Evolutionary conservation across 805 yeast genomes (phyloP).

Genomic region (Jamesozyma spencerorum): DNA sequence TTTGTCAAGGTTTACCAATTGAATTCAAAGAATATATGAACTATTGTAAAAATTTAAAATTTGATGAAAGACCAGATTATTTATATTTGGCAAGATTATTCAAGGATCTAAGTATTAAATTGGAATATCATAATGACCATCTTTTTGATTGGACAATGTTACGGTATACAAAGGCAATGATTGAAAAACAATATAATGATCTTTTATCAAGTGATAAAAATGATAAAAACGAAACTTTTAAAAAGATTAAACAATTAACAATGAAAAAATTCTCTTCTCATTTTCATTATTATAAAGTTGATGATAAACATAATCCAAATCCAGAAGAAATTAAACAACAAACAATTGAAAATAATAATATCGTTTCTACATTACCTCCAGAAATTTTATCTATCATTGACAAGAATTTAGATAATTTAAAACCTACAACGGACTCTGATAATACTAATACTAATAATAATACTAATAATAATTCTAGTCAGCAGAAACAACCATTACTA

Average conservation of each 20-base stretch:
- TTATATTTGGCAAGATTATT: conserved; percentile 79
- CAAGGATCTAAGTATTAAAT: conserved; percentile 82
- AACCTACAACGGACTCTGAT: conserved; percentile 13
- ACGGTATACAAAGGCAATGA: conserved; percentile 31
- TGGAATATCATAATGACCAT: conserved; percentile 88
- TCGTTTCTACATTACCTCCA: conserved; percentile 21
- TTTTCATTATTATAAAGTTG: conserved; percentile 28
- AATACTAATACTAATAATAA: no score
- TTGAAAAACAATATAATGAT: conserved; percentile 21
- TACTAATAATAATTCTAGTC: conserved; percentile 3
- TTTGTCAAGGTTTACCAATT: conserved; percentile 85
- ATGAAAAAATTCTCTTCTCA: conserved; percentile 29
- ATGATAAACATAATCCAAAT: conserved; percentile 25
- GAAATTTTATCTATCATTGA: conserved; percentile 24
- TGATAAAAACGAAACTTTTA: conserved; percentile 22
- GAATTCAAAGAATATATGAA: conserved; percentile 86
- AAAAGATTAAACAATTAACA: conserved; percentile 26
- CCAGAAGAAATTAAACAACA: conserved; percentile 29
- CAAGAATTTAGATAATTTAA: conserved; percentile 24
- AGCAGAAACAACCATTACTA: conserved; percentile 5
- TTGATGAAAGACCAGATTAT: conserved; percentile 96
- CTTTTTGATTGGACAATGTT: conserved; percentile 92
- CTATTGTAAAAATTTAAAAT: conserved; percentile 83
- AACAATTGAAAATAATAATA: conserved; percentile 20
- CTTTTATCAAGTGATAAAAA: conserved; percentile 9